These are phyloP conservation scores for Beauveria pseudobassiana DNA, from an alignment of 2,329 filamentous ascomycete genomes.

Conservation along the genomic window DNA sequence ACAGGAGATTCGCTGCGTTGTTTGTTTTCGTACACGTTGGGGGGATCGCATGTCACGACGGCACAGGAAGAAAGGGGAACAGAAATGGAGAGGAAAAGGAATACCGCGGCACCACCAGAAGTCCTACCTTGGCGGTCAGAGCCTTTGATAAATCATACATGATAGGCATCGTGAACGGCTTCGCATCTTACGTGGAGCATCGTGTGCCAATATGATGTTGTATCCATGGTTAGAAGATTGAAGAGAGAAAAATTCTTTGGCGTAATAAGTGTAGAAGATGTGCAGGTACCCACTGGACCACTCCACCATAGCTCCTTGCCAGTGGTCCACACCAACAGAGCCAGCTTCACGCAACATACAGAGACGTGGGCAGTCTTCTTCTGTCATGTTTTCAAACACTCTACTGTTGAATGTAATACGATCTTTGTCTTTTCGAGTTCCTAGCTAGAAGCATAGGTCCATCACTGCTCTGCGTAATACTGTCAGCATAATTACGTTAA, in stretches of 20 bases:
- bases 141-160: neutral
- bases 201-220: neutral
- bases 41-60: neutral
- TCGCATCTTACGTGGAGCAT: neutral
- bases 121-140: neutral
- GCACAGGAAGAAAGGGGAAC: neutral
- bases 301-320: conserved; percentile 2
- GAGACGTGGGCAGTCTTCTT: neutral
- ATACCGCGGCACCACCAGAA: neutral
- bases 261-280: neutral
- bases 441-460: no score
- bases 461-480: no score
- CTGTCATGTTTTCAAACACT: no score
- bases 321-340: neutral
- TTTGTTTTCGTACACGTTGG: neutral
- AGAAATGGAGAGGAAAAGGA: neutral
- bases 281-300: neutral
- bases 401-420: no score
- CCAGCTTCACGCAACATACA: neutral
- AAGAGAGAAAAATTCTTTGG: neutral
- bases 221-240: neutral
- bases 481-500: neutral
- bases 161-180: neutral
- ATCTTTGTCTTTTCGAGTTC: no score
- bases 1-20: conserved; percentile 10